Percentiles rank a stretch among this genome's conserved stretches.
Conservation (phyloP, 805 yeast species). For the Komagataella phaffii region DNA sequence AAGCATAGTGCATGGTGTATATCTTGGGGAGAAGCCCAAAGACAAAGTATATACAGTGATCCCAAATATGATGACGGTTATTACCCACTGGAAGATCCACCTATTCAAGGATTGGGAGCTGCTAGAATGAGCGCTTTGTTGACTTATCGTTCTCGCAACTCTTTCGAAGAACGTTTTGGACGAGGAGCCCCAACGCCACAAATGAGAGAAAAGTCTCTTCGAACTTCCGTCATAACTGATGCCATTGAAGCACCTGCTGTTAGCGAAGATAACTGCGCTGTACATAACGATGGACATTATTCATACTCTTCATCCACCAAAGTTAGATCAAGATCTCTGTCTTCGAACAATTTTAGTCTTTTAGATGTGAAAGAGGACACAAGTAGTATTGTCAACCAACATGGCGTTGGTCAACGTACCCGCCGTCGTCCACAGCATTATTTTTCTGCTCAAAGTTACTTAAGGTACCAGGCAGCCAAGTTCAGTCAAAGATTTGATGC, state of each 20-base stretch:
- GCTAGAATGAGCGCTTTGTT: conserved; percentile 95
- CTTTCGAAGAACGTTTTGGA: conserved; percentile 88
- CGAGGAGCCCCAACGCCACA: conserved; percentile 46
- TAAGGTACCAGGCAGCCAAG: conserved; percentile 89
- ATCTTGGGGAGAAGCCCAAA: conserved; percentile 97
- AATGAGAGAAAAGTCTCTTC: conserved; percentile 1
- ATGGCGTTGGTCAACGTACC: conserved; percentile 12
- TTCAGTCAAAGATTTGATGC: conserved; percentile 89
- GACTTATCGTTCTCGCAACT: conserved; percentile 84
- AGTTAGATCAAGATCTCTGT: neutral
- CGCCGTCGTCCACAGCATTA: conserved; percentile 37
- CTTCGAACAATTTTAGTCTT: neutral
- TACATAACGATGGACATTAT: conserved; percentile 76
- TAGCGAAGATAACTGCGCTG: conserved; percentile 60
- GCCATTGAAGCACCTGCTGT: conserved; percentile 15
- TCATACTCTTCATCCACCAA: neutral
- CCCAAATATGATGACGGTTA: conserved; percentile 90
- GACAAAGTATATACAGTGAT: conserved; percentile 92
- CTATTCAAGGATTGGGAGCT: conserved; percentile 79
- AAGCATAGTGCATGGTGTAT: conserved; percentile 97
- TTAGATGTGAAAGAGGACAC: neutral
- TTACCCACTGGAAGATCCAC: conserved; percentile 67
- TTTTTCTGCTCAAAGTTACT: conserved; percentile 91
- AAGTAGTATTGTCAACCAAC: neutral
- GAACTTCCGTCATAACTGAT: neutral